Percentiles rank a stretch among this genome's conserved stretches.
These are phyloP conservation scores for Oryza rufipogon DNA, from an alignment of 176 grass and related monocot genomes.

Conservation along the genomic window DNA sequence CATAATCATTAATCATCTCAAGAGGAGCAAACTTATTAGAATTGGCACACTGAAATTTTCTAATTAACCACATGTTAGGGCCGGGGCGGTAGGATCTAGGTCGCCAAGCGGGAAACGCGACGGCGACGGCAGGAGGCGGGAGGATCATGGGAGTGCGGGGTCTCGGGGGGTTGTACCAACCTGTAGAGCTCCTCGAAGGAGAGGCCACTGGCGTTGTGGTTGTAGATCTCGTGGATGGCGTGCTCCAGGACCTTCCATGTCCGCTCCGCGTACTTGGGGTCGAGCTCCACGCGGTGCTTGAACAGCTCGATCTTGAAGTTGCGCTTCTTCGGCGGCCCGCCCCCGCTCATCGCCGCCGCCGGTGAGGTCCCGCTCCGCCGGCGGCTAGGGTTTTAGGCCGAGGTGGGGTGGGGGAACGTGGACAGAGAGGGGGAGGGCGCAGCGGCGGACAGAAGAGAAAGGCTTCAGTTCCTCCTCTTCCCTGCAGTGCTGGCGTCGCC, in stretches of 20 bases:
- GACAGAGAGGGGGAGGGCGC: neutral
- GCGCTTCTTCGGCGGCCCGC: constrained; percentile 64
- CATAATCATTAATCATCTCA: neutral
- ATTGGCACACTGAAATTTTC: constrained; percentile 5
- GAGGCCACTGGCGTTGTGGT: constrained; percentile 95
- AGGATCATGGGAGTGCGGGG: neutral
- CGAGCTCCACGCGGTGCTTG: constrained; percentile 89
- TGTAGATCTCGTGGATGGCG: constrained; percentile 98
- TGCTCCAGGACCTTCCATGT: constrained; percentile 92
- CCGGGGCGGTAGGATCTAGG: constrained; percentile 8
- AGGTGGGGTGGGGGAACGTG: constrained; percentile 28
- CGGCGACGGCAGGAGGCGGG: neutral
- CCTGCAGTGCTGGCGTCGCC: too few relatives aligned
- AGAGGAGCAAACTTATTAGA: neutral
- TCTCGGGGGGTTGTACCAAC: constrained; percentile 9
- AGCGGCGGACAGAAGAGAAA: too few relatives aligned
- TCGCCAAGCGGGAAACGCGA: neutral
- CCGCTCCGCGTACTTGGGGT: constrained; percentile 96
- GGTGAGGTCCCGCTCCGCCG: constrained; percentile 1
- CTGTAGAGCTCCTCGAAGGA: constrained; percentile 96
- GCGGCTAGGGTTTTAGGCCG: constrained; percentile 34
- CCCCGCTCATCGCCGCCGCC: constrained; percentile 57
- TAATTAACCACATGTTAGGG: constrained; percentile 10
- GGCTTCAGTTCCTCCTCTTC: too few relatives aligned
- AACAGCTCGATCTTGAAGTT: constrained; percentile 97